phyloP scores from a whole-genome alignment of 1,284 basidiomycete genomes.

The Neonothopanus nambi region DNA sequence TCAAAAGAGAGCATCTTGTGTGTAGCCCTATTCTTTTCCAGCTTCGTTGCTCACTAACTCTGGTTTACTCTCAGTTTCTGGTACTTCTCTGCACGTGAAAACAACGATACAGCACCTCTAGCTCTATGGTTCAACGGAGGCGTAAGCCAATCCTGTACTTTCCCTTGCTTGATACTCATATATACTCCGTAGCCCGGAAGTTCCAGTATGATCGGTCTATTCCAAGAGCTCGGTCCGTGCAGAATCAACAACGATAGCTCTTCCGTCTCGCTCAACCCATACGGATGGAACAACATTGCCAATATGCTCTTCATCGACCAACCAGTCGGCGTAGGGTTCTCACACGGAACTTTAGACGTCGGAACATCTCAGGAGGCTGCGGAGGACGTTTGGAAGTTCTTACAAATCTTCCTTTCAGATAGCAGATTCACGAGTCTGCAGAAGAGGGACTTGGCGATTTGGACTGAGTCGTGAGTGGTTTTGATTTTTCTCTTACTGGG shows the following conservation, averaged over 20 bases:
- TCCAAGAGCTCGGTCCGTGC: slow-evolving; percentile 68
- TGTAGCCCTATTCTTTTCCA: slow-evolving; percentile 10
- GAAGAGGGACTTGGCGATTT: slow-evolving; percentile 54
- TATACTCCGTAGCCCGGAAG: slow-evolving; percentile 48
- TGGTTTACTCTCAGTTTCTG: slow-evolving; percentile 49
- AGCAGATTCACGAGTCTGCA: slow-evolving; percentile 55
- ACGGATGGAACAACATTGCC: slow-evolving; percentile 64
- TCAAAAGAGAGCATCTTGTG: slow-evolving; percentile 43
- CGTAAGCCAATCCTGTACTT: slow-evolving; percentile 33
- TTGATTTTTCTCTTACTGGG: background rate
- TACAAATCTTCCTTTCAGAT: slow-evolving; percentile 68
- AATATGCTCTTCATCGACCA: slow-evolving; percentile 64
- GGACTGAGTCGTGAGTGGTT: slow-evolving; percentile 60
- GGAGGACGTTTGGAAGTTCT: slow-evolving; percentile 58
- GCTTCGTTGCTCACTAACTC: background rate
- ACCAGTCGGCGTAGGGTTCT: slow-evolving; percentile 65
- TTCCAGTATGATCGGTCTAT: slow-evolving; percentile 67
- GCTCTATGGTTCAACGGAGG: slow-evolving; percentile 69
- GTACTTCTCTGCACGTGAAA: slow-evolving; percentile 65
- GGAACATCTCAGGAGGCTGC: slow-evolving; percentile 56
- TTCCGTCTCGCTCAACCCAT: slow-evolving; percentile 54
- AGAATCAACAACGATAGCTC: slow-evolving; percentile 58
- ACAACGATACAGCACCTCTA: slow-evolving; percentile 56
- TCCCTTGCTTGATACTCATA: slow-evolving; percentile 1
- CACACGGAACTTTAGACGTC: slow-evolving; percentile 50